Evolutionary conservation across 345 rosid genomes (phyloP).

Genomic region (Populus ilicifolia): DNA sequence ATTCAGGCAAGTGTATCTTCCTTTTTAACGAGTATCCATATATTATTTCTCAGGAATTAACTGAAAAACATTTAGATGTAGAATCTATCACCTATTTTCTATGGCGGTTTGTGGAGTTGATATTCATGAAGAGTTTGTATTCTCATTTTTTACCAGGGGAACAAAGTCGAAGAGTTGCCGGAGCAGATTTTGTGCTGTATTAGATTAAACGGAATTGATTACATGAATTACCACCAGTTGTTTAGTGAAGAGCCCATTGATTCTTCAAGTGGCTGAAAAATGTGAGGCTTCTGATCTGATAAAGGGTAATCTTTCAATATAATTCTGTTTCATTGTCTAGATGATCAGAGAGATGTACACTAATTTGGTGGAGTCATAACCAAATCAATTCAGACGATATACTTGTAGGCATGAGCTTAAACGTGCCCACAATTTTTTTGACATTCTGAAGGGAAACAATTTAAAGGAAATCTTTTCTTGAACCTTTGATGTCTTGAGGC

Average conservation of each 20-base stretch:
- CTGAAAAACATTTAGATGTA: neutral
- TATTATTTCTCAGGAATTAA: neutral
- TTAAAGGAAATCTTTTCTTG: neutral
- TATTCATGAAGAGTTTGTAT: neutral
- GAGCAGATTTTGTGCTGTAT: slow-evolving; percentile 86
- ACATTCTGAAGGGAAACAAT: neutral
- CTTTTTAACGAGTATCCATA: neutral
- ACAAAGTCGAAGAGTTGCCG: slow-evolving; percentile 87
- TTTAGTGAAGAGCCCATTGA: slow-evolving; percentile 42
- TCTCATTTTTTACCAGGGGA: slow-evolving; percentile 51
- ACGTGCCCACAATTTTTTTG: neutral
- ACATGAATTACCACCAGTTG: slow-evolving; percentile 59
- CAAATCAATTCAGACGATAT: too few species aligned
- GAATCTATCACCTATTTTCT: neutral
- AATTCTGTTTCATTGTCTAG: neutral
- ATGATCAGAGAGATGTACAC: too few species aligned
- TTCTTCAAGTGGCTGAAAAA: slow-evolving; percentile 15
- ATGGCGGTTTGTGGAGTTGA: neutral
- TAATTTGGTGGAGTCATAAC: too few species aligned
- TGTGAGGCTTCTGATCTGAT: slow-evolving; percentile 17
- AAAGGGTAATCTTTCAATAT: slow-evolving; percentile 17
- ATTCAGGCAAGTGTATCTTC: slow-evolving; percentile 54
- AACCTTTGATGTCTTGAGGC: neutral
- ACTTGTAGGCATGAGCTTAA: too few species aligned
- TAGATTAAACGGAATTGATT: slow-evolving; percentile 69